Conservation (phyloP, 2,329 filamentous ascomycete genomes). For the Fusarium burgessii region DNA sequence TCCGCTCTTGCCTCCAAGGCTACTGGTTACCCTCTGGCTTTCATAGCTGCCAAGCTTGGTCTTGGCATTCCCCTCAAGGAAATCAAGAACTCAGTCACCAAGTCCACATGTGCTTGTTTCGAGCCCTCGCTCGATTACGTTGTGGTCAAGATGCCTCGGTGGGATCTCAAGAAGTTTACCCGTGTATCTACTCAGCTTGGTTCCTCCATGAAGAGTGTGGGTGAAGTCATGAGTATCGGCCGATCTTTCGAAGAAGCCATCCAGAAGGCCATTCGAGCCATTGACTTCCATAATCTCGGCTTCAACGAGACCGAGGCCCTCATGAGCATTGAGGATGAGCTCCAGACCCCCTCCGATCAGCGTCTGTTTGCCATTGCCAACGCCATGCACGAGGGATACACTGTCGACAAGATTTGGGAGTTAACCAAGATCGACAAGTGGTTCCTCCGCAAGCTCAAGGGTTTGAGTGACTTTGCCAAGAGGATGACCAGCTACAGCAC, state of each 20-base stretch:
- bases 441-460: slow-evolving; percentile 94
- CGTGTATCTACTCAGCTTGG: slow-evolving; percentile 95
- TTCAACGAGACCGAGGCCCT: slow-evolving; percentile 92
- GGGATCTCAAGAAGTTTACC: slow-evolving; percentile 99
- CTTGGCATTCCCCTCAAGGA: slow-evolving; percentile 95
- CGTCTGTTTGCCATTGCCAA: slow-evolving; percentile 97
- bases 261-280: slow-evolving; percentile 95
- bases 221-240: slow-evolving; percentile 98
- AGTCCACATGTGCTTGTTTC: slow-evolving; percentile 96
- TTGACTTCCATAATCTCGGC: slow-evolving; percentile 94
- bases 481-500: slow-evolving; percentile 75
- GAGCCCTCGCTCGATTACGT: slow-evolving; percentile 98
- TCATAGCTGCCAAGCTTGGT: slow-evolving; percentile 96
- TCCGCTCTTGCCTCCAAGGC: slow-evolving; percentile 97
- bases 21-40: slow-evolving; percentile 94
- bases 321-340: slow-evolving; percentile 95
- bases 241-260: slow-evolving; percentile 98
- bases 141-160: slow-evolving; percentile 98
- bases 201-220: slow-evolving; percentile 99
- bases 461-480: slow-evolving; percentile 89
- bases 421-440: slow-evolving; percentile 99
- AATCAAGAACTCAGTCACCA: slow-evolving; percentile 95
- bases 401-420: slow-evolving; percentile 97
- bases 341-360: slow-evolving; percentile 97
- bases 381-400: slow-evolving; percentile 94